Evolutionary conservation across 2,329 filamentous ascomycete species (phyloP), one percentile per base, ranked within the genome.

Genomic region (Colletotrichum coccodes): DNA sequence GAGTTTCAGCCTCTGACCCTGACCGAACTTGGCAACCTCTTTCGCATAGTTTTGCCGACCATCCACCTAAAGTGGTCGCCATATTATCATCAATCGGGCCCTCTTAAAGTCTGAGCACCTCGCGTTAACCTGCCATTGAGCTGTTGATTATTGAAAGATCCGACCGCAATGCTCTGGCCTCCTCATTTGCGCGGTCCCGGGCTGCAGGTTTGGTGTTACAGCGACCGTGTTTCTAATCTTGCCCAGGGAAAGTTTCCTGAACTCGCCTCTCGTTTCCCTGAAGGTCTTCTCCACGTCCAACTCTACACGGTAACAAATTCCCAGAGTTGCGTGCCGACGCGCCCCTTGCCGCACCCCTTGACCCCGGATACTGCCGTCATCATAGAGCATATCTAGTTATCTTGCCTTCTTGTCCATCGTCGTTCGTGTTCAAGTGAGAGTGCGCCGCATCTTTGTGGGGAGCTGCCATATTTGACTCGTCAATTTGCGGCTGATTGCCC

Each of bases 1-100:
- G 36, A 53, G 67, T 70, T 70, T 70, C 67, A 70, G 64, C 67
- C 58, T 63, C 64, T 57, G 62, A 63, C 62, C 52, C 46, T 49
- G 50, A 63, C 67, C 46, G 52, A 68, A 68, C 67, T 68, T 70
- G 67, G 67, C 67, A 52, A 49, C 57, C 53, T 61, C 64, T 38
- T 54, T 28, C 26, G 57, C 52, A 63, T n/a, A 62, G 9, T 52
- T 47, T 69, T 54, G 53, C 47, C 47, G 40, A 28, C 16, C 26
- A 28, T 32, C 46, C 30, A 40, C 46, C 36, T 46, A 38, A 11
- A 42, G 36, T 52, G 38, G 56, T 58, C 57, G 56, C 62, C 50
- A 47, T 68, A 21, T 14, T 60, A 34, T 54, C 30, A 44, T 23
- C 62, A 30, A 36, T 32, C 40, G 67, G 57, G 28, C 44, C 21